Percentiles rank a stretch among this genome's conserved stretches.
Evolutionary conservation across 2,329 filamentous ascomycete genomes (phyloP).

Genomic region (Microsporum canis): DNA sequence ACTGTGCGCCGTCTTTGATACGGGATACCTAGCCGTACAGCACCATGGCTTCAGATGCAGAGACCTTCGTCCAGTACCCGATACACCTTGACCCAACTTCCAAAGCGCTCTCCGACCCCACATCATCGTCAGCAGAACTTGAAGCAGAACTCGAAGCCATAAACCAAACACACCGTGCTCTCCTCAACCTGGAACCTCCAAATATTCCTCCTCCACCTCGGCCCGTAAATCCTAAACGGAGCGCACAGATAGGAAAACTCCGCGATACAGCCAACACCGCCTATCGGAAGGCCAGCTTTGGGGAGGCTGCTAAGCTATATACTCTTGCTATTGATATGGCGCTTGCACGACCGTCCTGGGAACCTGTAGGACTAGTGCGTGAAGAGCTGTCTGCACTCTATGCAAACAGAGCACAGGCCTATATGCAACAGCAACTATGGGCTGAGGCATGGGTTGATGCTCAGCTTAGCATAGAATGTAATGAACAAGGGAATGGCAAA

Average conservation of each 20-base stretch:
- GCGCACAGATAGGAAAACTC: constrained; percentile 76
- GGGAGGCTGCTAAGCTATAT: constrained; percentile 71
- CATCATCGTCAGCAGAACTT: constrained; percentile 54
- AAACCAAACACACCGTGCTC: constrained; percentile 67
- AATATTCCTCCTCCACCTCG: constrained; percentile 73
- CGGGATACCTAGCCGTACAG: neutral
- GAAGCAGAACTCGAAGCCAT: constrained; percentile 50
- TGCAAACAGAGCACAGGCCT: constrained; percentile 78
- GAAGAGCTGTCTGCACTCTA: constrained; percentile 75
- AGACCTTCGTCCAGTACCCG: constrained; percentile 63
- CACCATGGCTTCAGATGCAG: constrained; percentile 6
- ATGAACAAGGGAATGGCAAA: constrained; percentile 79
- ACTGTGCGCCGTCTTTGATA: neutral
- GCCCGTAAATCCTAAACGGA: constrained; percentile 86
- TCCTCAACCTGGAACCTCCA: constrained; percentile 55
- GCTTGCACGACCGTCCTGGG: constrained; percentile 69
- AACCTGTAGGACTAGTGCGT: constrained; percentile 67
- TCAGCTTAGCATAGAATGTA: constrained; percentile 76
- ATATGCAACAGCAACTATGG: constrained; percentile 75
- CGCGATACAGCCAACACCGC: constrained; percentile 75
- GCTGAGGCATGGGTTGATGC: constrained; percentile 79
- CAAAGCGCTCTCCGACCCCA: constrained; percentile 55
- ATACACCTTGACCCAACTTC: constrained; percentile 69
- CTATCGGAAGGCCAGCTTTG: constrained; percentile 65
- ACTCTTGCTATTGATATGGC: constrained; percentile 85